Conservation (phyloP, 805 yeast genomes). For the Maudiozyma pseudohumilis region DNA sequence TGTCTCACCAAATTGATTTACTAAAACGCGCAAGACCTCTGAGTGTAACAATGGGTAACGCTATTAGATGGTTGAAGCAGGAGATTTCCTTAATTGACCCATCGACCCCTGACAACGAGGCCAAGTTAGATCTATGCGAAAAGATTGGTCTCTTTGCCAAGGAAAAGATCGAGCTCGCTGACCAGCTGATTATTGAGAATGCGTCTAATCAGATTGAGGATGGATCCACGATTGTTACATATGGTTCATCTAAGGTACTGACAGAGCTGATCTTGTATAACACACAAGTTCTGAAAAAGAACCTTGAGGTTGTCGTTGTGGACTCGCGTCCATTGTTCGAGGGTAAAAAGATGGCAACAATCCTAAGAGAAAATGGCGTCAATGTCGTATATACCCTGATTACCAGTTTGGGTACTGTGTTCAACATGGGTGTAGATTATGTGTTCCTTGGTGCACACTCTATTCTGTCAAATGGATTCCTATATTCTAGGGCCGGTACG, state of each 20-base stretch:
- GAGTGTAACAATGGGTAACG: slow-evolving; percentile 92
- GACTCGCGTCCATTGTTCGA: slow-evolving; percentile 93
- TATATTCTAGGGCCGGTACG: slow-evolving; percentile 90
- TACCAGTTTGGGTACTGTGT: slow-evolving; percentile 66
- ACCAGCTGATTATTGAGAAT: slow-evolving; percentile 66
- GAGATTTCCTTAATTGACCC: slow-evolving; percentile 77
- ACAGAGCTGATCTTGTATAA: slow-evolving; percentile 64
- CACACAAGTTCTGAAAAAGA: slow-evolving; percentile 46
- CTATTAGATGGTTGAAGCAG: slow-evolving; percentile 94
- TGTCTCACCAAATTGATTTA: slow-evolving; percentile 88
- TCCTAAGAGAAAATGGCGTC: slow-evolving; percentile 53
- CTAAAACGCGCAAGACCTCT: slow-evolving; percentile 85
- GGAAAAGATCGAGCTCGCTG: slow-evolving; percentile 80
- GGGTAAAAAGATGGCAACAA: slow-evolving; percentile 68
- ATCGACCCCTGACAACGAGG: slow-evolving; percentile 46
- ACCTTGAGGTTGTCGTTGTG: slow-evolving; percentile 75
- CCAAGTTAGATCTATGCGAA: slow-evolving; percentile 53
- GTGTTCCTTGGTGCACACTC: slow-evolving; percentile 96
- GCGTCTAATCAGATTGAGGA: slow-evolving; percentile 69
- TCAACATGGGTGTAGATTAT: slow-evolving; percentile 72
- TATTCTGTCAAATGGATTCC: slow-evolving; percentile 87
- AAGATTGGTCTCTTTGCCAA: slow-evolving; percentile 72
- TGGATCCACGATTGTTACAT: slow-evolving; percentile 75
- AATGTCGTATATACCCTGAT: slow-evolving; percentile 68
- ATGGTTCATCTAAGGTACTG: slow-evolving; percentile 80